These are phyloP conservation scores for Chernovozyma sophiae-reginae DNA, from an alignment of 1,139 yeast species.

Conservation along the genomic window DNA sequence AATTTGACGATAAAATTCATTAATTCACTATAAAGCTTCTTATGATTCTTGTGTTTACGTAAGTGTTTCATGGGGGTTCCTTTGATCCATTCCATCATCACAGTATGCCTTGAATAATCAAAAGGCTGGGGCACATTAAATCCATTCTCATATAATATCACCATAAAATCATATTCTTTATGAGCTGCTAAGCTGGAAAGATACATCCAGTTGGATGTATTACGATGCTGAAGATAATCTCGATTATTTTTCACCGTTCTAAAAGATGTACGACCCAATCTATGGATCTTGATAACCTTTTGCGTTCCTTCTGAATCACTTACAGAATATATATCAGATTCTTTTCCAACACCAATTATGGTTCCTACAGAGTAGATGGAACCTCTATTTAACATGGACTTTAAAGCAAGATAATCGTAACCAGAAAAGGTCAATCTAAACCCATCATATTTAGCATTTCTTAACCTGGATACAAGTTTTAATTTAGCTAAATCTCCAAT, in stretches of 20 bases:
- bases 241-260: conserved; percentile 89
- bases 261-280: conserved; percentile 92
- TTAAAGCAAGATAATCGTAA: conserved; percentile 85
- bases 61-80: conserved; percentile 90
- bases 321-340: conserved; percentile 90
- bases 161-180: conserved; percentile 88
- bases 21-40: conserved; percentile 71
- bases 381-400: conserved; percentile 71
- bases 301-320: conserved; percentile 63
- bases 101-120: conserved; percentile 88
- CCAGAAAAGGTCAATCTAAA: conserved; percentile 86
- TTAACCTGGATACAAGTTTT: conserved; percentile 66
- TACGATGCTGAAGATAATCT: conserved; percentile 75
- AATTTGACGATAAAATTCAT: conserved; percentile 83
- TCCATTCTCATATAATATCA: conserved; percentile 64
- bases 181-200: conserved; percentile 86
- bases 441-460: conserved; percentile 92
- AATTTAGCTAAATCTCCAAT: conserved; percentile 86
- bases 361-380: conserved; percentile 77
- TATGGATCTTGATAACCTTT: conserved; percentile 80
- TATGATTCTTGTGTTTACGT: conserved; percentile 62
- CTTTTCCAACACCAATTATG: conserved; percentile 95
- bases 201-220: conserved; percentile 84
- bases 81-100: conserved; percentile 84
- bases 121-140: conserved; percentile 85